phyloP scores from a whole-genome alignment of 2,329 filamentous ascomycete species.

The Stagonosporopsis tanaceti region DNA sequence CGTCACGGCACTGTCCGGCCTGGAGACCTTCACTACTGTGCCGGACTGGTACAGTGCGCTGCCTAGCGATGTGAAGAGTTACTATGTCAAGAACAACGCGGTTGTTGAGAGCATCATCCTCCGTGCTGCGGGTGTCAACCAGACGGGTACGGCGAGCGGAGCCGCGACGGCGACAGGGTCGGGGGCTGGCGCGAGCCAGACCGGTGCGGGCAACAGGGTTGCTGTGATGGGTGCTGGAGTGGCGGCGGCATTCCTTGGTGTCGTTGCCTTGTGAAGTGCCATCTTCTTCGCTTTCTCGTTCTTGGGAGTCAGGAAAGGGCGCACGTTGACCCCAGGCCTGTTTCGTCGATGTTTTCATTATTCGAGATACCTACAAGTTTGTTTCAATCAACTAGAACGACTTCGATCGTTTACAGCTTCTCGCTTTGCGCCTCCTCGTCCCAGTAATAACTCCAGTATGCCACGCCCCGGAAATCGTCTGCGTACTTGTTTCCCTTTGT shows the following conservation, averaged over 20 bases:
- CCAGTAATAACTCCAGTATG: slow-evolving; percentile 67
- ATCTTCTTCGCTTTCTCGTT: background rate
- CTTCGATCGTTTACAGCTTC: background rate
- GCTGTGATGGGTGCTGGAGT: slow-evolving; percentile 25
- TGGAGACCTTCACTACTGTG: slow-evolving; percentile 27
- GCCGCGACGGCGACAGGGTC: slow-evolving; percentile 18
- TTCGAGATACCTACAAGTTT: background rate
- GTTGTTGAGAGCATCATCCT: slow-evolving; percentile 28
- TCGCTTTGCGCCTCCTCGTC: slow-evolving; percentile 28
- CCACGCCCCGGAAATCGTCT: slow-evolving; percentile 60
- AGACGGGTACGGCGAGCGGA: slow-evolving; percentile 14
- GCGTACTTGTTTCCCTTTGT: slow-evolving; percentile 56
- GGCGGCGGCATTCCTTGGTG: slow-evolving; percentile 33
- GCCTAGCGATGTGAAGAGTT: slow-evolving; percentile 34
- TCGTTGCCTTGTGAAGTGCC: slow-evolving; percentile 29
- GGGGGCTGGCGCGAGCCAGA: slow-evolving; percentile 9
- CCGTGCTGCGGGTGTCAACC: slow-evolving; percentile 22
- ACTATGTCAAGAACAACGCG: slow-evolving; percentile 33
- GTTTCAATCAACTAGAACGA: background rate
- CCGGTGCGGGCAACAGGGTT: slow-evolving; percentile 20
- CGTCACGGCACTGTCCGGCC: slow-evolving; percentile 23
- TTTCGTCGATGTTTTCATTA: background rate
- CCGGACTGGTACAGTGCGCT: slow-evolving; percentile 36
- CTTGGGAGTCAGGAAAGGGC: background rate
- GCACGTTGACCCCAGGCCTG: background rate